These are phyloP conservation scores for Phytophthora sp. DNA, from an alignment of 352 stramenopile species.

Conservation along the genomic window DNA sequence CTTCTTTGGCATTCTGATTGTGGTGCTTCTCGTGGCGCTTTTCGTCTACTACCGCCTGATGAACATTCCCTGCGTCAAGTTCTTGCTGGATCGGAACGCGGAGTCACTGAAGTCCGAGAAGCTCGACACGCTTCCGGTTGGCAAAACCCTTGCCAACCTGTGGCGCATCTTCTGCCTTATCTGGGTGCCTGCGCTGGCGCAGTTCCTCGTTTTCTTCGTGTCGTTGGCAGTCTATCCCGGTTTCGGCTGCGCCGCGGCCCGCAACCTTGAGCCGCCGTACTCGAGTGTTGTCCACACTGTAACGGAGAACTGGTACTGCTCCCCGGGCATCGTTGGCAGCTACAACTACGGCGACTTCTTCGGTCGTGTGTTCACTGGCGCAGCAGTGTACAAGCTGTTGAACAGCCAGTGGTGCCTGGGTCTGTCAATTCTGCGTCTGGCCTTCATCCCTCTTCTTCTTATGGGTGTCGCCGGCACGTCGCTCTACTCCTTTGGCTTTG, in stretches of 20 bases:
- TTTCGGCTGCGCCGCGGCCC: conserved; percentile 48
- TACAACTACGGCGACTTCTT: conserved; percentile 76
- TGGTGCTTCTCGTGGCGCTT: conserved; percentile 52
- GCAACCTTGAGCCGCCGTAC: conserved; percentile 40
- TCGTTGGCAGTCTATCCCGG: conserved; percentile 55
- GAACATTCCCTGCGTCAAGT: conserved; percentile 49
- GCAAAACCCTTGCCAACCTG: conserved; percentile 44
- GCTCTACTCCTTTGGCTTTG: conserved; percentile 57
- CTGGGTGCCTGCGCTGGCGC: conserved; percentile 50
- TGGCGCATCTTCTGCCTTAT: conserved; percentile 57
- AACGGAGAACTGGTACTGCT: conserved; percentile 49
- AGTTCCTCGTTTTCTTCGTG: conserved; percentile 71
- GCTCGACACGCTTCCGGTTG: conserved; percentile 25
- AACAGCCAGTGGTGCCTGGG: conserved; percentile 49
- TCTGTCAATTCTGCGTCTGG: conserved; percentile 46
- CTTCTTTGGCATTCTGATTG: conserved; percentile 60
- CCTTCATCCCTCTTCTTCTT: conserved; percentile 58
- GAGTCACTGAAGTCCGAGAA: conserved; percentile 30
- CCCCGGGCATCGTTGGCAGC: conserved; percentile 54
- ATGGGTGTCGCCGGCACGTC: conserved; percentile 54
- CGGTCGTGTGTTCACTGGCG: conserved; percentile 47
- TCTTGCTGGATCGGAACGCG: conserved; percentile 59
- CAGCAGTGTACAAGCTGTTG: conserved; percentile 56
- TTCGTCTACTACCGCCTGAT: conserved; percentile 47
- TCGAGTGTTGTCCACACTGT: conserved; percentile 16